Percentiles rank a stretch among this genome's conserved stretches.
phyloP scores from a whole-genome alignment of 805 yeast species.

The Wickerhamiella siamensis region DNA sequence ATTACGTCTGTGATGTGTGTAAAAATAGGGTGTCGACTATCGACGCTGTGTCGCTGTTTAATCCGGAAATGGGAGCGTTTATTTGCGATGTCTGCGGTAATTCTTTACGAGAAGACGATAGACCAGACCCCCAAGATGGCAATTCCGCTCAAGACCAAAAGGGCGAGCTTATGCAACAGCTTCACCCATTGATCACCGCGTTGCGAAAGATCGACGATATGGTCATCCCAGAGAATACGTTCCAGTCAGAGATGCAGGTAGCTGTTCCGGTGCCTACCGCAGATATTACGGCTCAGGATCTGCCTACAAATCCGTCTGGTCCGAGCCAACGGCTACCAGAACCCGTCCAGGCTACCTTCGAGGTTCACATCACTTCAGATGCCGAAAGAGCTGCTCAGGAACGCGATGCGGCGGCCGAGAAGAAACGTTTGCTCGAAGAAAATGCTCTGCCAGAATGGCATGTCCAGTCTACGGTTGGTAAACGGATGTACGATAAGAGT shows the following conservation, averaged over 20 bases:
- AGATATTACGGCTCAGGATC: constrained; percentile 11
- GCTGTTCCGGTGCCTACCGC: constrained; percentile 44
- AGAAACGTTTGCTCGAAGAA: constrained; percentile 62
- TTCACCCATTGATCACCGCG: constrained; percentile 74
- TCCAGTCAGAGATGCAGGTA: constrained; percentile 67
- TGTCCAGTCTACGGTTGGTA: constrained; percentile 74
- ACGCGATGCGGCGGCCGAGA: constrained; percentile 54
- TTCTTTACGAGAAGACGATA: constrained; percentile 71
- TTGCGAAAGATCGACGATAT: constrained; percentile 72
- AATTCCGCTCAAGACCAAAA: constrained; percentile 67
- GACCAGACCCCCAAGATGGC: constrained; percentile 56
- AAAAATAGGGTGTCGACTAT: constrained; percentile 65
- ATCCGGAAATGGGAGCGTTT: constrained; percentile 69
- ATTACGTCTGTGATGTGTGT: constrained; percentile 82
- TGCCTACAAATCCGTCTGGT: constrained; percentile 5
- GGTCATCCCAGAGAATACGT: constrained; percentile 72
- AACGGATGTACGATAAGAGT: constrained; percentile 2
- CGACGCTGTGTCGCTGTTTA: constrained; percentile 71
- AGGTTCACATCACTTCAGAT: constrained; percentile 75
- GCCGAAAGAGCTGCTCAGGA: constrained; percentile 63
- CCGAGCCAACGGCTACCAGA: constrained; percentile 22
- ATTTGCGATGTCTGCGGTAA: constrained; percentile 75
- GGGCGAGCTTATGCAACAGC: constrained; percentile 73
- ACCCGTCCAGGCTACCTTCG: constrained; percentile 58
- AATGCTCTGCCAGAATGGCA: constrained; percentile 98